These are phyloP conservation scores for Fragaria ananassa DNA, from an alignment of 306 rosid genomes.

Conservation along the genomic window DNA sequence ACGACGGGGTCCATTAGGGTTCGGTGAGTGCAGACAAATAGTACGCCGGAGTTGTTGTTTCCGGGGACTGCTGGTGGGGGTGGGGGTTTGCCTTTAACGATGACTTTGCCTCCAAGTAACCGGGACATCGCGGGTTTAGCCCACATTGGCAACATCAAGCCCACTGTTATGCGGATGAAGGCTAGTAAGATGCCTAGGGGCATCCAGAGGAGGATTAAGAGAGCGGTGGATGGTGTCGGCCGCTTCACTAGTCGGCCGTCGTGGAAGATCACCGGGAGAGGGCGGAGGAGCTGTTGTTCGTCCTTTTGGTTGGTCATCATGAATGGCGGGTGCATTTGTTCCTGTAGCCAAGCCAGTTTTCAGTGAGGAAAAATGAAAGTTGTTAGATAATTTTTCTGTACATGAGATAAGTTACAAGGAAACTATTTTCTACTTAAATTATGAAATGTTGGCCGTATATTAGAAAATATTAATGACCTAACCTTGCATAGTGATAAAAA, in stretches of 20 bases:
- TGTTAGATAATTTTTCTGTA: not conserved
- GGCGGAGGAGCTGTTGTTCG: slow-evolving; percentile 39
- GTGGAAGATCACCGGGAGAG: slow-evolving; percentile 87
- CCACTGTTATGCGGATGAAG: slow-evolving; percentile 40
- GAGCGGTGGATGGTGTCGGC: slow-evolving; percentile 66
- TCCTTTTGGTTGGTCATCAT: slow-evolving; percentile 14
- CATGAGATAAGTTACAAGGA: not conserved
- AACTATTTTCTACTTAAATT: not conserved
- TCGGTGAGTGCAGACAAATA: slow-evolving; percentile 89
- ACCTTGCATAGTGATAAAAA: slow-evolving; percentile 44
- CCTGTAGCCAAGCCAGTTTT: slow-evolving; percentile 35
- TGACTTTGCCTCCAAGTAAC: slow-evolving; percentile 55
- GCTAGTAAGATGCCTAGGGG: slow-evolving; percentile 86
- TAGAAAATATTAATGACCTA: too few species aligned
- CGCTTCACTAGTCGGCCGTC: slow-evolving; percentile 94
- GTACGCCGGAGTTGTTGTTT: slow-evolving; percentile 52
- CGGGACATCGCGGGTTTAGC: slow-evolving; percentile 39
- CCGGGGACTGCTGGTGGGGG: slow-evolving; percentile 23
- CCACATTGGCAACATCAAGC: slow-evolving; percentile 59
- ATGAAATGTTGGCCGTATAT: not conserved
- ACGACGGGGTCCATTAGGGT: slow-evolving; percentile 91
- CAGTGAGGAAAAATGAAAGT: not conserved
- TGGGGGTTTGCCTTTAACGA: slow-evolving; percentile 75
- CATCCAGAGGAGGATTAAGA: slow-evolving; percentile 77
- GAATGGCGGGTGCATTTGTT: slow-evolving; percentile 51